These are phyloP conservation scores for Volvox carteri DNA, from an alignment of 163 green algal genomes.

Conservation along the genomic window DNA sequence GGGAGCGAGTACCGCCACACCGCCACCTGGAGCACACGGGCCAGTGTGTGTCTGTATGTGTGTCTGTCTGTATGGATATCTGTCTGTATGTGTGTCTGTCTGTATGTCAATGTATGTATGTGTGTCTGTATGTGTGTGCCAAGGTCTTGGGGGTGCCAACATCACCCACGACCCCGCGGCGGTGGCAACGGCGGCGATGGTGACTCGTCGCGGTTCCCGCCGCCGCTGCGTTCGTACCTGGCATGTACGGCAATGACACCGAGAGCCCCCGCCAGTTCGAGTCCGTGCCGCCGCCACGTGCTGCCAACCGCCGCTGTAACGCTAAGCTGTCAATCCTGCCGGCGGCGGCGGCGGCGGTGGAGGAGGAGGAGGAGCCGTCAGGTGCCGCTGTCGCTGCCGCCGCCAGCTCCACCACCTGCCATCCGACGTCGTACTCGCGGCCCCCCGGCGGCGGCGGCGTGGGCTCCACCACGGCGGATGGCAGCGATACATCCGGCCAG, in stretches of 20 bases:
- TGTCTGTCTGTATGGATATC: too few relatives aligned
- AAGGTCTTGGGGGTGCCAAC: too few relatives aligned
- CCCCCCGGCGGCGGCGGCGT: slow-evolving; percentile 20
- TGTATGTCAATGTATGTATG: too few relatives aligned
- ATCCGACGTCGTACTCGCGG: not conserved
- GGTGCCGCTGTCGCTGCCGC: slow-evolving; percentile 6
- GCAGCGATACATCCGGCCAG: slow-evolving; percentile 47
- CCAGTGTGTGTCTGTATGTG: too few relatives aligned
- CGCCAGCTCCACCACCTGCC: slow-evolving; percentile 44
- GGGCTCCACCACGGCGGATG: slow-evolving; percentile 25
- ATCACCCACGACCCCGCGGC: too few relatives aligned
- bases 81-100: too few relatives aligned
- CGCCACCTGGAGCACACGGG: slow-evolving; percentile 16
- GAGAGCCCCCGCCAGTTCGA: slow-evolving; percentile 66
- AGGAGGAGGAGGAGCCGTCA: not conserved
- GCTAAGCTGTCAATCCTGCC: slow-evolving; percentile 48
- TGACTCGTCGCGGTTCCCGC: too few relatives aligned
- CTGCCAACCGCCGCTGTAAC: slow-evolving; percentile 57
- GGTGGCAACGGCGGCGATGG: too few relatives aligned
- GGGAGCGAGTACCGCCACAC: slow-evolving; percentile 17
- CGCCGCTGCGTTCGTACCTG: too few relatives aligned
- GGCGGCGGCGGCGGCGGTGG: not conserved
- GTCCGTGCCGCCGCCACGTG: slow-evolving; percentile 35
- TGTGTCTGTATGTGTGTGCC: too few relatives aligned
- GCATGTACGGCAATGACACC: slow-evolving; percentile 60